Evolutionary conservation across 1,284 basidiomycete species (phyloP).

Genomic region (Termitomyces sp.): DNA sequence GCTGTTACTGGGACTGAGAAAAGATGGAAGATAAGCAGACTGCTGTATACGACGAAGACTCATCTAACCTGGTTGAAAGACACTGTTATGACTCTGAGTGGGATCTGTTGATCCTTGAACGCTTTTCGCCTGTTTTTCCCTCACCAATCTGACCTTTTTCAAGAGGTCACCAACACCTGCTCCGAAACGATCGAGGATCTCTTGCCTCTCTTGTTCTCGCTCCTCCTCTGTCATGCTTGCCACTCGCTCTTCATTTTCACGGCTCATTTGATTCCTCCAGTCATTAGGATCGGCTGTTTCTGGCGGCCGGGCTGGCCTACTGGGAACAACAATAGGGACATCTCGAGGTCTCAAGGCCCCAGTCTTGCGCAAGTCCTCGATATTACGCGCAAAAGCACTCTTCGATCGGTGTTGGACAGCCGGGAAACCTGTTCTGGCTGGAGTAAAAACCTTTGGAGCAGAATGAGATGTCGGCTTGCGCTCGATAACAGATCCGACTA

Average conservation of each 20-base stretch:
- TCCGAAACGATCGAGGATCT: constrained; percentile 68
- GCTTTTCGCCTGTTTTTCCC: constrained; percentile 27
- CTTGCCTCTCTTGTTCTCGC: constrained; percentile 49
- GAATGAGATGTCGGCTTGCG: constrained; percentile 35
- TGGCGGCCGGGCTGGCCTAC: neutral
- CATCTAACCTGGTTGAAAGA: constrained; percentile 18
- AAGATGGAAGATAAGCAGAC: neutral
- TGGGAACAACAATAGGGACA: constrained; percentile 23
- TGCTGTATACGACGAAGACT: neutral
- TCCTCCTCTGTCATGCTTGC: constrained; percentile 55
- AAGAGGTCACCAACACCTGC: constrained; percentile 55
- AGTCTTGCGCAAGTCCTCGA: constrained; percentile 31
- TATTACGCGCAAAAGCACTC: constrained; percentile 54
- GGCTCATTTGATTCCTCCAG: constrained; percentile 43
- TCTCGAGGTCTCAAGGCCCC: constrained; percentile 16
- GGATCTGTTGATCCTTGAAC: neutral
- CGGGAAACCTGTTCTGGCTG: constrained; percentile 49
- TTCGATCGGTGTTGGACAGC: constrained; percentile 55
- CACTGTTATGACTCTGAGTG: neutral
- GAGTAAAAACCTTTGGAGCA: constrained; percentile 26
- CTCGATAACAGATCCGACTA: constrained; percentile 59
- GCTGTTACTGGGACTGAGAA: constrained; percentile 23
- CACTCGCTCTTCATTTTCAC: constrained; percentile 51
- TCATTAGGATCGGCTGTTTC: constrained; percentile 20
- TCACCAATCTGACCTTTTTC: constrained; percentile 43